A percentile compares a stretch with the other conserved stretches of the same genome.
Evolutionary conservation across 805 yeast species (phyloP).

Genomic region (Kregervanrija fluxuum): DNA sequence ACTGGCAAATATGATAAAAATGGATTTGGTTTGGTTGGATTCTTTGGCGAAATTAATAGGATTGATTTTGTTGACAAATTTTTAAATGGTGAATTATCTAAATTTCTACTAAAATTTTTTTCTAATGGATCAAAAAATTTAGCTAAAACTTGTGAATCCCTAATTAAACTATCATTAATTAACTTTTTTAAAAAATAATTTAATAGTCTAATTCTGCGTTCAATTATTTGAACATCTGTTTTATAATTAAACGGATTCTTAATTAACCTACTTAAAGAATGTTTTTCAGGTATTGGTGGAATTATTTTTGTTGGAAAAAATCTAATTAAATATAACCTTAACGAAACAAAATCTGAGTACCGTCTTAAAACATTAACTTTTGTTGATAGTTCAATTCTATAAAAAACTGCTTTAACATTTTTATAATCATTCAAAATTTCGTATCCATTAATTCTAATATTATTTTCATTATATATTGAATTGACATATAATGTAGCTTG

Average conservation of each 20-base stretch:
- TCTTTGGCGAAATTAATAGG: conserved; percentile 40
- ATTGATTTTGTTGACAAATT: conserved; percentile 40
- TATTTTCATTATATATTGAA: conserved; percentile 5
- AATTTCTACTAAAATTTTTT: conserved; percentile 42
- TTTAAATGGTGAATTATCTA: conserved; percentile 30
- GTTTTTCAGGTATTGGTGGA: conserved; percentile 94
- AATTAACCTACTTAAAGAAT: conserved; percentile 36
- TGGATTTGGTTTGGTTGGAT: conserved; percentile 49
- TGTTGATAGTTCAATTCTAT: conserved; percentile 17
- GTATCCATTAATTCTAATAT: conserved; percentile 11
- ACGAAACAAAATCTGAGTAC: conserved; percentile 85
- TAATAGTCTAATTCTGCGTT: conserved; percentile 40
- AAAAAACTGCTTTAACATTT: conserved; percentile 26
- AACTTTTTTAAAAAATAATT: conserved; percentile 37
- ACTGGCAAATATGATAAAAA: conserved; percentile 42
- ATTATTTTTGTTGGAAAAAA: conserved; percentile 81
- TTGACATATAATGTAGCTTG: conserved; percentile 14
- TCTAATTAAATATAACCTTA: conserved; percentile 60
- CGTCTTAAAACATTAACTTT: conserved; percentile 47
- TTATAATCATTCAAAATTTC: conserved; percentile 20
- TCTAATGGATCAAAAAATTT: conserved; percentile 48
- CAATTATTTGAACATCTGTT: conserved; percentile 30
- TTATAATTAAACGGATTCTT: conserved; percentile 27
- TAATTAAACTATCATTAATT: conserved; percentile 27
- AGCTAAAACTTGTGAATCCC: conserved; percentile 31